Evolutionary conservation across 2,329 filamentous ascomycete genomes (phyloP), one percentile per base, ranked within the genome.

Genomic region (Phialophora chinensis): DNA sequence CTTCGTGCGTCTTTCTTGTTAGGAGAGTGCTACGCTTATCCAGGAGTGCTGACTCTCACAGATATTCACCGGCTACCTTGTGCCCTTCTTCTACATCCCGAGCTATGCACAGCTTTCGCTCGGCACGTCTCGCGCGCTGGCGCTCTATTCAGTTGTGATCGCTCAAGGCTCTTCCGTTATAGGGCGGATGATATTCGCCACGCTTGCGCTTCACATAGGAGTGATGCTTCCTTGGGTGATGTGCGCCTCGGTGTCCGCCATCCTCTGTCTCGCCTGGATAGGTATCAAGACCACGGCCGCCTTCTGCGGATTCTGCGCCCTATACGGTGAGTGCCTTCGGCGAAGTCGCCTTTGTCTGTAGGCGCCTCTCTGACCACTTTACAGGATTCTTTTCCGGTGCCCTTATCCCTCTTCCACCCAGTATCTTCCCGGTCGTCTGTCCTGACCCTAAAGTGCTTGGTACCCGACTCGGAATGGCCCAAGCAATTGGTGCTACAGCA

Each of bases 391-490:
- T 84, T 4, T 86, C 83, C 0, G 88, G 86, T 0, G 86, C 81
- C 0, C 83, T 90, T 49, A 87, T 90, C 74, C 83, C 83, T 20
- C 75, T 90, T 6, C 89, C 90, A 63, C 87, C 88, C 0, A 85
- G 87, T 0, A 83, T 83, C 0, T 76, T 88, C 58, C 82, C 82
- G 14, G 81, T 82, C 53, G 77, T 85, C 47, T 83, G 80, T 3
- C 78, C 78, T 0, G 80, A 85, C 69, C 65, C 82, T 33, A 74
- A 76, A 44, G 81, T 80, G 66, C 72, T 79, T 0, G 83, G 83
- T 0, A 79, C 80, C 12, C 78, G 82, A 66, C 80, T 85, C 65
- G 83, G 83, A 4, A 82, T 84, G 79, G 78, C 82, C 1, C 83
- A 85, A 60, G 79, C 77, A 38, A 76, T 84, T 57, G 78, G 83